These are phyloP conservation scores for Ophiostoma perfectum DNA, from an alignment of 2,329 filamentous ascomycete genomes.

Conservation along the genomic window DNA sequence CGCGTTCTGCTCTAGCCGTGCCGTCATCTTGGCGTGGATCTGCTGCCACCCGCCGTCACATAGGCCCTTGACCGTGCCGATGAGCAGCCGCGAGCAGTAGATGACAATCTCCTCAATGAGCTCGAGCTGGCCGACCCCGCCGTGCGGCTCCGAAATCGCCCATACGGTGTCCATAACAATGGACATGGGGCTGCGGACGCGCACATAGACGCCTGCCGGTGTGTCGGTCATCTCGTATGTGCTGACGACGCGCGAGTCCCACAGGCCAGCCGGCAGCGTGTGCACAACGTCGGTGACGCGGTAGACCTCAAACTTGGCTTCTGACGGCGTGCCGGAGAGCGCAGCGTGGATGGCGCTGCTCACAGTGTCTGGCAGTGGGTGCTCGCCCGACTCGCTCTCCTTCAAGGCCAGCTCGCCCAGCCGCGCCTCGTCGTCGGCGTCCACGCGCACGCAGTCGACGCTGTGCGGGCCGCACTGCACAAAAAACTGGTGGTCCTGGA, in stretches of 20 bases:
- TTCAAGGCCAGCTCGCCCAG: slow-evolving; percentile 32
- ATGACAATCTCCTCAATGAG: slow-evolving; percentile 49
- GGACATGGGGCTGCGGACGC: slow-evolving; percentile 47
- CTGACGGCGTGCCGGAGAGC: slow-evolving; percentile 20
- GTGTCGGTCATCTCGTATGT: slow-evolving; percentile 50
- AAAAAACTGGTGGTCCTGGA: slow-evolving; percentile 50
- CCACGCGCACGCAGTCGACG: slow-evolving; percentile 39
- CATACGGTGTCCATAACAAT: slow-evolving; percentile 51
- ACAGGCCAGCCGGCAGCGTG: slow-evolving; percentile 49
- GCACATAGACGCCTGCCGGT: slow-evolving; percentile 44
- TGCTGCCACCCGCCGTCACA: slow-evolving; percentile 47
- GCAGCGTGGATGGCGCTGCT: slow-evolving; percentile 17
- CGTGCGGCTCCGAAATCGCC: slow-evolving; percentile 33
- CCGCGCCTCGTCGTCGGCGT: slow-evolving; percentile 29
- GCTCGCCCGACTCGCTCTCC: slow-evolving; percentile 24
- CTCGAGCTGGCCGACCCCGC: slow-evolving; percentile 30
- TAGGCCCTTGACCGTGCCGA: slow-evolving; percentile 45
- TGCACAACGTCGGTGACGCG: slow-evolving; percentile 47
- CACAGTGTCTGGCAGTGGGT: slow-evolving; percentile 24
- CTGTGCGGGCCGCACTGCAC: slow-evolving; percentile 50
- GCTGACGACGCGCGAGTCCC: slow-evolving; percentile 51
- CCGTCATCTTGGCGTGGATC: slow-evolving; percentile 47
- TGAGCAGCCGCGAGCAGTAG: slow-evolving; percentile 45
- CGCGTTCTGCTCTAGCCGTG: slow-evolving; percentile 33
- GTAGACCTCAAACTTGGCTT: slow-evolving; percentile 38